Percentiles rank a stretch among this genome's conserved stretches.
These are phyloP conservation scores for Debaryomyces sp. DNA, from an alignment of 1,139 yeast genomes.

Conservation along the genomic window DNA sequence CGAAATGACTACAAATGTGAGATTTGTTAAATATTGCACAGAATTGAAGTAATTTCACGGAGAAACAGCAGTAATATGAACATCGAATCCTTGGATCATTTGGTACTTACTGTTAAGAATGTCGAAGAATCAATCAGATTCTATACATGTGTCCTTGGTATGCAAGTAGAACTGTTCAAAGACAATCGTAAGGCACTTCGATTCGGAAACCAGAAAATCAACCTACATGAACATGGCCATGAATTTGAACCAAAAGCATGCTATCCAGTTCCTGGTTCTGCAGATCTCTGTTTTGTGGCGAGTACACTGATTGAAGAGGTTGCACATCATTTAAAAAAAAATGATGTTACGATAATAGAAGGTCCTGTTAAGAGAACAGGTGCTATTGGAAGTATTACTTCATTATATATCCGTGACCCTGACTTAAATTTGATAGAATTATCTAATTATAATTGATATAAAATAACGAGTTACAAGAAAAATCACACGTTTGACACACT, in stretches of 20 bases:
- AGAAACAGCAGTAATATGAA: neutral
- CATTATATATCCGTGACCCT: slow-evolving; percentile 10
- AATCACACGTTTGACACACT: neutral
- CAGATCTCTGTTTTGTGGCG: slow-evolving; percentile 10
- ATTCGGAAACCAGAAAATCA: slow-evolving; percentile 10
- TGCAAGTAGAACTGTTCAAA: slow-evolving; percentile 5
- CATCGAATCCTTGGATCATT: slow-evolving; percentile 5
- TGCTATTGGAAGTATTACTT: slow-evolving; percentile 6
- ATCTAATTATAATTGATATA: neutral
- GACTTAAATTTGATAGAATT: slow-evolving; percentile 10
- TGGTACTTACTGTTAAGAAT: slow-evolving; percentile 9
- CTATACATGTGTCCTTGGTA: slow-evolving; percentile 5
- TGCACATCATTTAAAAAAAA: neutral
- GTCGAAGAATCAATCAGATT: slow-evolving; percentile 5
- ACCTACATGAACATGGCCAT: slow-evolving; percentile 9
- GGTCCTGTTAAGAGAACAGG: slow-evolving; percentile 10
- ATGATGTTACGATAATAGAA: neutral
- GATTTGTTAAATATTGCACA: no score
- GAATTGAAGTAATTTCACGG: neutral
- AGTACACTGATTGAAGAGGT: slow-evolving; percentile 3
- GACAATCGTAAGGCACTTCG: slow-evolving; percentile 7
- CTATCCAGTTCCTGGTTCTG: slow-evolving; percentile 10
- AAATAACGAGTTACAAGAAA: neutral
- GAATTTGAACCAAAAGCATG: slow-evolving; percentile 10
- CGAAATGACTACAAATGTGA: no score